Base-by-base conservation (phyloP, 768 basidiomycete genomes). In the Kwoniella botswanensis region DNA sequence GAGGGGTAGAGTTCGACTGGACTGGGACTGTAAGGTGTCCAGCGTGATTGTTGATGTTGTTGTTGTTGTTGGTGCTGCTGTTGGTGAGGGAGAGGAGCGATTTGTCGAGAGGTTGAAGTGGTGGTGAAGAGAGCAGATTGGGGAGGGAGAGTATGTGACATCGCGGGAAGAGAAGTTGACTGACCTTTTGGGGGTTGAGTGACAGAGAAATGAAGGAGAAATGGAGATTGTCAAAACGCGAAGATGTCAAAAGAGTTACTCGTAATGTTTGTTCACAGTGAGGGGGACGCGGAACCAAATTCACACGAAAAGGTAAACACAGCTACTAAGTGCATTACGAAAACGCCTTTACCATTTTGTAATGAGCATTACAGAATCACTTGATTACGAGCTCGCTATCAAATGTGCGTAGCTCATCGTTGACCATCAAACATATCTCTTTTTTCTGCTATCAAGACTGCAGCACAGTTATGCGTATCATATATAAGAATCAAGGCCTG, bases 1-100 rank as follows among this genome's bases (percentile, higher is more conserved):
- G 88, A 87, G 1, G 87, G 86, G 74, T 94, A 92, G n/a, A 93
- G 92, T 77, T 93, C 94, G 89, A 44, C n/a, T 2, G 46, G 53
- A 22, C 15, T 21, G 13, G 74, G 74, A 44, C 54, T n/a, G 50
- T 75, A 75, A 15, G 71, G 73, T 42, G 74, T 72, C 54, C 41
- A 56, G 17, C 65, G 17, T 63, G 60, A n/a, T 11, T 24, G n/a
- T 5, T 22, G 4, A 46, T 62, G 50, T 41, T 41, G 63, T 11
- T 24, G n/a, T 5, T 22, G 4, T 54, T 62, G 50, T 41, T 41
- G 63, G 6, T 10, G 11, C 17, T 62, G 53, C n/a, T 63, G 54
- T 4, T 63, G 54, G 41, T 63, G 42, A 7, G 68, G 68, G 22
- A 70, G 43, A 63, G 68, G 63, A n/a, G 68, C 68, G 41, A 70